These are phyloP conservation scores for Grigorovia transvaalensis DNA, from an alignment of 805 yeast species.

Conservation along the genomic window DNA sequence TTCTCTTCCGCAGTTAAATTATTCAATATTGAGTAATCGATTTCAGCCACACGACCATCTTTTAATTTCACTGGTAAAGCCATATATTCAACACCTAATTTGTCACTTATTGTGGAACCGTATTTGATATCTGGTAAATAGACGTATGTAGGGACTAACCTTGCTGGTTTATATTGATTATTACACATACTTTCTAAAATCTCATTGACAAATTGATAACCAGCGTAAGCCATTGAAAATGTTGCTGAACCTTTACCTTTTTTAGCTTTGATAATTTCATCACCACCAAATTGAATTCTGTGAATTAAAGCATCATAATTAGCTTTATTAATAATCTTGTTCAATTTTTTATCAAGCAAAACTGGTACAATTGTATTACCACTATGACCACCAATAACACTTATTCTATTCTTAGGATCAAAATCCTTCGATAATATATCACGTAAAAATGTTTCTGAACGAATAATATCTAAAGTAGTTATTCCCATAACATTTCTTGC, in stretches of 20 bases:
- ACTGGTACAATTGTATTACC: slow-evolving; percentile 76
- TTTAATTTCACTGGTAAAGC: slow-evolving; percentile 51
- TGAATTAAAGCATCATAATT: slow-evolving; percentile 53
- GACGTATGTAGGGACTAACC: slow-evolving; percentile 37
- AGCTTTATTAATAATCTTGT: slow-evolving; percentile 27
- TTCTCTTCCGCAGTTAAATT: slow-evolving; percentile 38
- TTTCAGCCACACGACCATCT: slow-evolving; percentile 42
- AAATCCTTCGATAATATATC: slow-evolving; percentile 15
- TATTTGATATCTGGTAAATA: slow-evolving; percentile 45
- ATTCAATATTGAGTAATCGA: slow-evolving; percentile 41
- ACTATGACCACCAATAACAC: slow-evolving; percentile 82
- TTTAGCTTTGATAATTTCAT: slow-evolving; percentile 79
- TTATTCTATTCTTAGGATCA: slow-evolving; percentile 37
- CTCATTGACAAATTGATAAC: slow-evolving; percentile 56
- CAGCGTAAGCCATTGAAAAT: slow-evolving; percentile 79
- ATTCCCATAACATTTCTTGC: slow-evolving; percentile 76
- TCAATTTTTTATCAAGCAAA: slow-evolving; percentile 43
- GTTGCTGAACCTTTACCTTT: slow-evolving; percentile 81
- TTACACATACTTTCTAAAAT: slow-evolving; percentile 36
- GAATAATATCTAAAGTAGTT: slow-evolving; percentile 67
- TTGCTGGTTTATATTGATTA: slow-evolving; percentile 4
- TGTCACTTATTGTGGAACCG: slow-evolving; percentile 35
- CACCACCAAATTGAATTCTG: slow-evolving; percentile 82
- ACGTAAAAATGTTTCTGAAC: slow-evolving; percentile 57
- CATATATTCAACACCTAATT: slow-evolving; percentile 38